Base-by-base conservation (phyloP, 306 rosid species). In the Castanospermum australe region DNA sequence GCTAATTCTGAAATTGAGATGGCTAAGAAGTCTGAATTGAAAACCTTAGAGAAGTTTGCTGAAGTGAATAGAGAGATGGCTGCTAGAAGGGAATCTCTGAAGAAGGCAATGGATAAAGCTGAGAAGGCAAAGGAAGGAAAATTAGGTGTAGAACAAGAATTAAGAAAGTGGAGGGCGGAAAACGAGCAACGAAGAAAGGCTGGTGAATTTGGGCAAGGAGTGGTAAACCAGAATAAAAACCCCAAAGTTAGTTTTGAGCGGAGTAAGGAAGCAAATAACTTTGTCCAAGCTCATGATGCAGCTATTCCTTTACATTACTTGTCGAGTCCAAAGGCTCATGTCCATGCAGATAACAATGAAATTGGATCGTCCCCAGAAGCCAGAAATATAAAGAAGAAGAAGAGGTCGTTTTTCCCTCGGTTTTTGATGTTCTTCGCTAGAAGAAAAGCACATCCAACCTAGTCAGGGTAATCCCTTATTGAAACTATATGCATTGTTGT, bases 121-220 rank as follows among this genome's bases (percentile, higher is more conserved):
- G 99, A 95, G 84, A 93, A 84, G 82, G 98, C 99, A 59, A 88
- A 87, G 86, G 97, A 93, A 84, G 99, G 97, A 66, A 95, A 95
- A 80, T 69, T 95, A 84, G 93, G 86, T 14, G 91, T 83, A 35
- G 99, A 95, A 79, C 98, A 95, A 75, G 96, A 95, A 79, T 60
- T 95, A 51, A 88, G 99, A 82, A 93, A 86, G 67, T 95, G 99
- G 99, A 90, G 98, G 85, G 79, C 97, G 0, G 99, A 91, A 62
- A 91, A 89, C 2, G 94, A 79, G 79, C 93, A 89, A 62, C 76
- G 75, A 35, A 83, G 94, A 83, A 95, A 90, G 72, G 82, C 84
- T n/a, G 81, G 81, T 51, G 92, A 82, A 57, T 36, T 88, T 41
- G 89, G 62, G 62, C 89, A 84, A 45, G 84, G 71, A 71, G 82